A percentile compares a stretch with the other conserved stretches of the same genome.
These are phyloP conservation scores for Oenanthe javanica DNA, from an alignment of 140 eudicot species.

Conservation along the genomic window DNA sequence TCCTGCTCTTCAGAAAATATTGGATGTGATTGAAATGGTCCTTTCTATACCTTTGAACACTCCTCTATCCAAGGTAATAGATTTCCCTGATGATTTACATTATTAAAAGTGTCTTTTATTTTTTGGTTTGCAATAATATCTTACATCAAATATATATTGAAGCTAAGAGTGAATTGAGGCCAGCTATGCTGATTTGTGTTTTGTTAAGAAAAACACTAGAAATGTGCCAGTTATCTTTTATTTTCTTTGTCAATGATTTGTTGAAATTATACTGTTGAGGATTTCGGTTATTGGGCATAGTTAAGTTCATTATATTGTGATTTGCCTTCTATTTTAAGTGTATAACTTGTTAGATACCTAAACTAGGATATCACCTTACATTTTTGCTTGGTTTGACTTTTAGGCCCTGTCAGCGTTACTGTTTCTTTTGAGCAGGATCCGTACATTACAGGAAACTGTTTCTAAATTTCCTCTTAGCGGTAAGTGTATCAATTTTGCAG, in stretches of 20 bases:
- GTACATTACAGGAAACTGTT: slow-evolving; percentile 60
- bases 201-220: too few species aligned
- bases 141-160: not conserved
- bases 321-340: not conserved
- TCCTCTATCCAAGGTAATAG: slow-evolving; percentile 83
- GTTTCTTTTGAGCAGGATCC: slow-evolving; percentile 65
- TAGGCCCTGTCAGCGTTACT: slow-evolving; percentile 85
- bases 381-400: slow-evolving; percentile 10
- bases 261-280: not conserved
- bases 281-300: not conserved
- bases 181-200: not conserved
- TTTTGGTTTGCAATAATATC: not conserved
- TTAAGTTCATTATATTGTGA: not conserved
- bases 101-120: not conserved
- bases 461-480: slow-evolving; percentile 74
- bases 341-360: not conserved
- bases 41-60: slow-evolving; percentile 71
- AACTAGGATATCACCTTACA: not conserved
- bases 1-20: slow-evolving; percentile 76
- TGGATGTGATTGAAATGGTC: slow-evolving; percentile 73
- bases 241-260: not conserved
- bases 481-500: slow-evolving; percentile 10
- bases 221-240: not conserved
- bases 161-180: not conserved
- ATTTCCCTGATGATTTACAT: not conserved